Base-by-base conservation (phyloP, 129 eudicot genomes). In the Tanacetum coccineum region DNA sequence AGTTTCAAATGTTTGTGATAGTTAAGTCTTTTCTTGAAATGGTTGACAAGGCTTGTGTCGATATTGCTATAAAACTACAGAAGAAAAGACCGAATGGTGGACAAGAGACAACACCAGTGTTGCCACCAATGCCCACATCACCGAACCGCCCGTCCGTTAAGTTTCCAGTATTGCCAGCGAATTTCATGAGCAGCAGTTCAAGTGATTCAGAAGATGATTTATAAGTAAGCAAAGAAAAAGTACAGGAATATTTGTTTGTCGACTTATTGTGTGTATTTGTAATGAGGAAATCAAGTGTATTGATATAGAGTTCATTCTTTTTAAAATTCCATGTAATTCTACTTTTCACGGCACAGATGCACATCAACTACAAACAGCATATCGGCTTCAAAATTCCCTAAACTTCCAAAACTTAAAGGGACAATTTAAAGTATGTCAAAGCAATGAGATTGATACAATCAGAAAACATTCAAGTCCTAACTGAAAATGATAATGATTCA, bases 31-130 rank as follows among this genome's bases (percentile, higher is more conserved):
- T 93, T 60, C 76, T 88, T 40, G 82, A 73, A 45, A 86, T 86
- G 96, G 99, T 93, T 56, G 99, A 93, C 71, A 79, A 77, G 71
- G 95, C 85, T 9, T 93, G 99, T 73, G 70, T 93, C 59, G 96
- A 93, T 11, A 89, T 93, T 69, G 82, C 99, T 39, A 75, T 87
- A 71, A 79, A 85, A 51, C 56, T 82, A 76, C 99, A 93, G 82
- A 90, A 82, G 85, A 84, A 58, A 62, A 88, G 72, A 82, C 51
- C 54, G 0, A 28, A 46, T 18, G 51, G 40, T 13, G 64, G 79
- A 4, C 58, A 59, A 1, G 79, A 67, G 47, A 79, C 64, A 60
- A 51, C 77, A 4, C 30, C 42, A 4, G 36, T 44, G 25, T 30
- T 83, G 21, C 76, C 89, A 22, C 80, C 95, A 20, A 62, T 88